phyloP scores from a whole-genome alignment of 768 basidiomycete species.

The Cubamyces sp. region DNA sequence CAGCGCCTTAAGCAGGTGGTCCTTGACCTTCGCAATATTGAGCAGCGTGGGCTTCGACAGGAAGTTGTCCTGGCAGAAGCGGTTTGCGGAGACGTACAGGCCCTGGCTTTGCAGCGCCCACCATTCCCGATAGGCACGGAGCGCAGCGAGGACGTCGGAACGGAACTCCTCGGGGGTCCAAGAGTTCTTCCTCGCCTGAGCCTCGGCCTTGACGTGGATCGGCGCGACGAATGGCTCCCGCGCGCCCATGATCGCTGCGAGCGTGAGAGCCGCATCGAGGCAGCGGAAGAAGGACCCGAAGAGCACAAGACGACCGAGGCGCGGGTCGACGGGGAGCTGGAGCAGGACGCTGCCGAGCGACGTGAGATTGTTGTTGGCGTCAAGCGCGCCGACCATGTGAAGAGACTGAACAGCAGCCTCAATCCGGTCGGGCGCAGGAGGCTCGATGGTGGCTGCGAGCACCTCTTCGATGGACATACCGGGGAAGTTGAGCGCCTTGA shows the following conservation, averaged over 20 bases:
- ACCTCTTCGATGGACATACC: constrained; percentile 87
- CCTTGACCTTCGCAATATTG: constrained; percentile 79
- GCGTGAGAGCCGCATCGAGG: constrained; percentile 81
- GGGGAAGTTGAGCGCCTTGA: constrained; percentile 91
- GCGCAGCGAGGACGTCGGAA: constrained; percentile 80
- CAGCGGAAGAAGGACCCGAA: constrained; percentile 94
- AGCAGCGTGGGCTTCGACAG: constrained; percentile 83
- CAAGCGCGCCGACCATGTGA: constrained; percentile 86
- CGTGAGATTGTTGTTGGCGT: constrained; percentile 74
- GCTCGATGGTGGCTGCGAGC: constrained; percentile 82
- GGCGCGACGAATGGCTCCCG: constrained; percentile 92
- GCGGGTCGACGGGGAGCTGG: constrained; percentile 87
- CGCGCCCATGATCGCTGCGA: constrained; percentile 89
- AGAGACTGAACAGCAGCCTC: constrained; percentile 78
- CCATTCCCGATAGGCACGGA: constrained; percentile 86
- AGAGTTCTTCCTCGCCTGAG: constrained; percentile 70
- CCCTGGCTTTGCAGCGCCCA: constrained; percentile 68
- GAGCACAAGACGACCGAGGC: constrained; percentile 86
- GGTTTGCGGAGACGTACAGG: constrained; percentile 66
- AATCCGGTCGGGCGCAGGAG: constrained; percentile 79
- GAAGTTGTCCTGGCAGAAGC: constrained; percentile 86
- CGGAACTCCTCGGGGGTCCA: constrained; percentile 83
- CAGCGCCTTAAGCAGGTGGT: constrained; percentile 75
- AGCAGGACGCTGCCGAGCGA: constrained; percentile 87
- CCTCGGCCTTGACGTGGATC: constrained; percentile 70